Percentiles rank a stretch among this genome's conserved stretches.
phyloP scores from a whole-genome alignment of 768 basidiomycete species.

The Naganishia vaughanmartiniae region DNA sequence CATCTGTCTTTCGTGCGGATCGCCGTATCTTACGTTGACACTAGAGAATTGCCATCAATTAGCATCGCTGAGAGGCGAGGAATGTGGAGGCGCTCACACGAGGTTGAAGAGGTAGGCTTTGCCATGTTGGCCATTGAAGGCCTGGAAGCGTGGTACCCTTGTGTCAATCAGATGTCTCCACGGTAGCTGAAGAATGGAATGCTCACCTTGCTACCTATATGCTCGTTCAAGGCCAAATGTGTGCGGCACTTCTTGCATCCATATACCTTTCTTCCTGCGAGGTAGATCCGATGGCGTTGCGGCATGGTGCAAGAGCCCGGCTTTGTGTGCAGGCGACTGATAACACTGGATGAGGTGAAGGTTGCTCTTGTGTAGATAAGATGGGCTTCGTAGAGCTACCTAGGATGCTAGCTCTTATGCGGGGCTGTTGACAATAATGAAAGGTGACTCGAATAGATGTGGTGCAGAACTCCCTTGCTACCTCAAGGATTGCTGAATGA shows the following conservation, averaged over 20 bases:
- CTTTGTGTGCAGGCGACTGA: not conserved
- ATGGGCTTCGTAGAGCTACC: too few species aligned
- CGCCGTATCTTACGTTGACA: slow-evolving; percentile 86
- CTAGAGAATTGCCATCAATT: slow-evolving; percentile 53
- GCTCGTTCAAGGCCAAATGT: slow-evolving; percentile 46
- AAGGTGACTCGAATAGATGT: too few species aligned
- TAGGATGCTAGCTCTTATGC: too few species aligned
- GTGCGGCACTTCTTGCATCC: slow-evolving; percentile 47
- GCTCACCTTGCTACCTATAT: slow-evolving; percentile 41
- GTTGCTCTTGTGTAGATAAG: too few species aligned
- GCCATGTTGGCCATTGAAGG: slow-evolving; percentile 95
- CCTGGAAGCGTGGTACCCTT: slow-evolving; percentile 56
- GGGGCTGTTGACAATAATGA: too few species aligned
- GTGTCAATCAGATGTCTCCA: not conserved
- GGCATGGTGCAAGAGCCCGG: not conserved
- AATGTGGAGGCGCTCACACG: slow-evolving; percentile 64
- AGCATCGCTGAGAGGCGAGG: not conserved
- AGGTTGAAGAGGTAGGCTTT: slow-evolving; percentile 89
- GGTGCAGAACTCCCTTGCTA: not conserved
- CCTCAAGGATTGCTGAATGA: not conserved
- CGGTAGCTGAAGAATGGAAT: not conserved
- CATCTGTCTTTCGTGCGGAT: slow-evolving; percentile 88
- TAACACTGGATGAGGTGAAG: too few species aligned
- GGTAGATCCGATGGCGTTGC: slow-evolving; percentile 41
- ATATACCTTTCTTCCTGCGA: slow-evolving; percentile 47